Conservation (phyloP, 2,329 filamentous ascomycete genomes). For the Aspergillus quadricinctus region DNA sequence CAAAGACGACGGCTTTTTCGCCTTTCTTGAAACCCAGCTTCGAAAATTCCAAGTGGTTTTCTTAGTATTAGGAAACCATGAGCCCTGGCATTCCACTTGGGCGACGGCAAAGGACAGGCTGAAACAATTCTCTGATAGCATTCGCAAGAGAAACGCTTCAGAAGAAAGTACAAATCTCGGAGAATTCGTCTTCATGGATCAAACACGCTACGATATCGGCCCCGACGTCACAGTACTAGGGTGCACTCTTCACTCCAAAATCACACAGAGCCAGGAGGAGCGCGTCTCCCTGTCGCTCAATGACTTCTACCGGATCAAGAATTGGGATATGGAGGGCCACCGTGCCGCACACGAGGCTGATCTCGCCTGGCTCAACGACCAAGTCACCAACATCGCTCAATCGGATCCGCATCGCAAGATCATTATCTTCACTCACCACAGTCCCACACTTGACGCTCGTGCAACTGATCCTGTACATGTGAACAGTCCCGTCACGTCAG, state of each 20-base stretch:
- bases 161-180: slow-evolving; percentile 15
- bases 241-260: slow-evolving; percentile 49
- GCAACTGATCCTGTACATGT: slow-evolving; percentile 30
- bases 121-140: slow-evolving; percentile 19
- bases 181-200: slow-evolving; percentile 41
- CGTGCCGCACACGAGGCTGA: slow-evolving; percentile 29
- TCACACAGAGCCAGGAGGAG: slow-evolving; percentile 36
- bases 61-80: slow-evolving; percentile 55
- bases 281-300: slow-evolving; percentile 44
- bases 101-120: slow-evolving; percentile 17
- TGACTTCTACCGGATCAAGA: slow-evolving; percentile 49
- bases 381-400: slow-evolving; percentile 26
- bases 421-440: slow-evolving; percentile 38
- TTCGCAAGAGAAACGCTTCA: slow-evolving; percentile 11
- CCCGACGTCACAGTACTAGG: slow-evolving; percentile 40
- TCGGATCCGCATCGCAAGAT: slow-evolving; percentile 32
- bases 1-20: slow-evolving; percentile 41
- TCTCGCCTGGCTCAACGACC: slow-evolving; percentile 37
- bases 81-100: slow-evolving; percentile 44
- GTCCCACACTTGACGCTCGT: slow-evolving; percentile 25
- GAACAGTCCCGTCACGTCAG: slow-evolving; percentile 30
- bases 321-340: slow-evolving; percentile 34
- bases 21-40: slow-evolving; percentile 49
- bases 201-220: slow-evolving; percentile 36
- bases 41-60: slow-evolving; percentile 48